Evolutionary conservation across 108 stramenopile genomes (phyloP), one percentile per base, ranked within the genome.

Genomic region (Parietichytrium sp.): DNA sequence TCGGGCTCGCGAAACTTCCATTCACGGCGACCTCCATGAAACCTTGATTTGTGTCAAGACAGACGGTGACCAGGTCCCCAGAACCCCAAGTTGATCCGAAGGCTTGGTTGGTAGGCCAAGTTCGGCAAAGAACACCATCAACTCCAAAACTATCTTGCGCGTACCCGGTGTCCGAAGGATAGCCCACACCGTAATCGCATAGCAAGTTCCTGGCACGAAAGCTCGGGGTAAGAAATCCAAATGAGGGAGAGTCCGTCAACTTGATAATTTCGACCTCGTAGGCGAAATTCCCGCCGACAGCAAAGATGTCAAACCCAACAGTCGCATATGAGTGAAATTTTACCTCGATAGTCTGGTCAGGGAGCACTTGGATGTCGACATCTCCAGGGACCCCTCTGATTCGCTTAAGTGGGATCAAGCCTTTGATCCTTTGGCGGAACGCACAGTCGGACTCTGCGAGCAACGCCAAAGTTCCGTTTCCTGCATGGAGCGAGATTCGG

Each of bases 301-400:
- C 61, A 42, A 25, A 72, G 13, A 33, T 33, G 33, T 45, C 61
- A 25, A 27, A 8, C 6, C 38, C 61, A 8, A 12, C 61, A 27
- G 61, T 72, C 23, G 61, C 61, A 25, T 72, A 72, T 33, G 38
- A 45, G 61, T 23, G 25, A 2, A 72, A 72, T 33, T 25, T 33
- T n/a, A n/a, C n/a, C n/a, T n/a, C n/a, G 13, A 72, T 10, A 6
- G 61, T 72, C 7, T 42, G 38, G 13, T 45, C 42, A 20, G 20
- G 20, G 0, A 25, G 6, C n/a, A 23, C 25, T 12, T 16, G 23
- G 13, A 38, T 10, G n/a, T 45, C 38, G 29, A 72, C 16, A 20
- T 72, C 61, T 10, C 61, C 61, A 6, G 61, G 61, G 13, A 72
- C 61, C n/a, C 61, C 61, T 6, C 61, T 10, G 20, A 72, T 27